phyloP scores from a whole-genome alignment of 1,284 basidiomycete species.

The Hypsizygus ulmarius region DNA sequence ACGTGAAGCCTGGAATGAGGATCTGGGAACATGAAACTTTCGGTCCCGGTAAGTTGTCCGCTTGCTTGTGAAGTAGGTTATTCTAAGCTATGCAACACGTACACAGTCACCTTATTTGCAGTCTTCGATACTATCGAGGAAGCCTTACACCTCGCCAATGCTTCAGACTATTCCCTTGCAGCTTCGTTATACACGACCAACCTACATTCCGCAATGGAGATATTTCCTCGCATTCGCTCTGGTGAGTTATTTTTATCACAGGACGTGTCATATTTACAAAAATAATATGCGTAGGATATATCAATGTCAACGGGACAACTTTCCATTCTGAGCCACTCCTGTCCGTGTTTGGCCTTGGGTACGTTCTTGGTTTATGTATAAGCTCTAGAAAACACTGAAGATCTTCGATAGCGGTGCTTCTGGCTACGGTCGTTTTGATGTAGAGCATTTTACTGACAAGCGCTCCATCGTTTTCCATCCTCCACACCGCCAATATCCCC shows the following conservation, averaged over 20 bases:
- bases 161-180: conserved; percentile 51
- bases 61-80: too few species aligned
- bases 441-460: conserved; percentile 50
- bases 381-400: neutral
- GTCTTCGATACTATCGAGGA: conserved; percentile 50
- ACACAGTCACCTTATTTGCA: conserved; percentile 45
- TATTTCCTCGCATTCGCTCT: conserved; percentile 48
- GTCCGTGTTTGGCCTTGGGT: conserved; percentile 36
- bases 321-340: conserved; percentile 33
- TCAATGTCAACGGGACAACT: conserved; percentile 42
- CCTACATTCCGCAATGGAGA: conserved; percentile 42
- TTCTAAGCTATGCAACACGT: conserved; percentile 5
- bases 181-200: conserved; percentile 56
- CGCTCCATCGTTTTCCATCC: conserved; percentile 43
- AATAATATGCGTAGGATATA: conserved; percentile 35
- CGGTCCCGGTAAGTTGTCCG: conserved; percentile 45
- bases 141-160: conserved; percentile 53
- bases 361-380: conserved; percentile 11
- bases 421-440: conserved; percentile 52
- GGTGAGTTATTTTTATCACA: conserved; percentile 29
- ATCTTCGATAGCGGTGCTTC: conserved; percentile 39
- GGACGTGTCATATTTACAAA: neutral
- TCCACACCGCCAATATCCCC: conserved; percentile 28
- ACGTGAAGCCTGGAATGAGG: conserved; percentile 48
- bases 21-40: conserved; percentile 59